Evolutionary conservation across 371 early-diverging fungal species (phyloP).

Genomic region (Syncephalastrum monosporum): DNA sequence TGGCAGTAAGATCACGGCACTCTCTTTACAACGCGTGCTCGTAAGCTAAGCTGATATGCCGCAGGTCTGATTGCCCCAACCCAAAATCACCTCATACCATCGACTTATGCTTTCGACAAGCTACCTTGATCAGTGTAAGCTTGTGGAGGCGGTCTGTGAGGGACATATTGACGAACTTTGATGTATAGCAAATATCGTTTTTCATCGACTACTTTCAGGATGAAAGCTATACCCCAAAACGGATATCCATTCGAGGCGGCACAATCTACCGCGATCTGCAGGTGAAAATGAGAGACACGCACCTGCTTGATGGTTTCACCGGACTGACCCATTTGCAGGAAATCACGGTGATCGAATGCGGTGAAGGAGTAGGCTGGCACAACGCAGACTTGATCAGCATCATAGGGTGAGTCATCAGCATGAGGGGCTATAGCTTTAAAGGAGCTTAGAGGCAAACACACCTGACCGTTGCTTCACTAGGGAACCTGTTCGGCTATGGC

Average conservation of each 20-base stretch:
- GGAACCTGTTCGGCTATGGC: conserved; percentile 54
- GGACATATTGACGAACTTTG: too few relatives aligned
- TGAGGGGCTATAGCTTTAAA: too few relatives aligned
- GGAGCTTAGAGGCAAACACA: neutral
- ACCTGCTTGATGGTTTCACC: neutral
- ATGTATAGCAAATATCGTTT: conserved; percentile 62
- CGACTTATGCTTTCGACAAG: conserved; percentile 32
- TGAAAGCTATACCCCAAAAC: conserved; percentile 91
- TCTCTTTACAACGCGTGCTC: neutral
- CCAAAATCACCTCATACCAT: conserved; percentile 41
- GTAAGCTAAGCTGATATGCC: conserved; percentile 21
- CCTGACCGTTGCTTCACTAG: conserved; percentile 11
- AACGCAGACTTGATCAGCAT: conserved; percentile 57
- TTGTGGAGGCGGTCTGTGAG: neutral
- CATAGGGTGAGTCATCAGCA: conserved; percentile 34
- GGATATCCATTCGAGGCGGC: conserved; percentile 73
- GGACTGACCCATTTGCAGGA: conserved; percentile 29
- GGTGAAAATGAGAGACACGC: conserved; percentile 4
- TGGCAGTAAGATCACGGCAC: conserved; percentile 69
- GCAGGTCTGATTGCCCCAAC: conserved; percentile 53
- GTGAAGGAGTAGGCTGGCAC: conserved; percentile 76
- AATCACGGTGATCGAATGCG: conserved; percentile 52
- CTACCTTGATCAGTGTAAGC: conserved; percentile 32
- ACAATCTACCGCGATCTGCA: conserved; percentile 66
- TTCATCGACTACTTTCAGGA: conserved; percentile 82